Percentiles rank a stretch among this genome's conserved stretches.
phyloP scores from a whole-genome alignment of 495 filamentous ascomycete genomes.

The Trichodelitschia bisporula region DNA sequence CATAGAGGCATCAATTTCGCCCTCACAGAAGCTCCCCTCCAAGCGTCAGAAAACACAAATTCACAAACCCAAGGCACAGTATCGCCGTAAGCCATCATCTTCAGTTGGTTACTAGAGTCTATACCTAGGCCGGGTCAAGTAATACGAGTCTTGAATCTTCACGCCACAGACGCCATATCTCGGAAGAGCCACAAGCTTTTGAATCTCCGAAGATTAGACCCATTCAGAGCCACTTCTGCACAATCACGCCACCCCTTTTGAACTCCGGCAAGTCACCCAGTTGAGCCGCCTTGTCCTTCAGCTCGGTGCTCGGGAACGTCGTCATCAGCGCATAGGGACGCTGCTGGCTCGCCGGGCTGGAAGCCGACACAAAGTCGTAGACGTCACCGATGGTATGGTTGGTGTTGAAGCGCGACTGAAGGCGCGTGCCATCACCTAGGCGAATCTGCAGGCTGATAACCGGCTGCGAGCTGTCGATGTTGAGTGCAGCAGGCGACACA shows the following conservation, averaged over 20 bases:
- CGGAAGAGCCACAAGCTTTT: no score
- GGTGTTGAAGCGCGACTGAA: conserved; percentile 78
- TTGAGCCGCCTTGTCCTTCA: conserved; percentile 41
- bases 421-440: conserved; percentile 66
- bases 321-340: conserved; percentile 70
- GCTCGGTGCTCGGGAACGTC: conserved; percentile 87
- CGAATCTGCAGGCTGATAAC: conserved; percentile 63
- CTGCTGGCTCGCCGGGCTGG: conserved; percentile 29
- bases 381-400: conserved; percentile 78
- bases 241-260: conserved; percentile 58
- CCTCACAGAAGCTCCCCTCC: no score
- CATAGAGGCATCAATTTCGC: no score
- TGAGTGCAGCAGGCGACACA: conserved; percentile 19
- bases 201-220: no score
- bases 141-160: no score
- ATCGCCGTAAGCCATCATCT: no score
- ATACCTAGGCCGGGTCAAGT: no score
- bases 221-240: conserved; percentile 59
- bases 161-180: no score
- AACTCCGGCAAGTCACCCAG: conserved; percentile 65
- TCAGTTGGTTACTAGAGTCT: no score
- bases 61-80: no score
- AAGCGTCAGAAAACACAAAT: no score
- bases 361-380: conserved; percentile 55
- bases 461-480: conserved; percentile 55